phyloP scores from a whole-genome alignment of 2,329 filamentous ascomycete species.

The Colletotrichum destructivum region DNA sequence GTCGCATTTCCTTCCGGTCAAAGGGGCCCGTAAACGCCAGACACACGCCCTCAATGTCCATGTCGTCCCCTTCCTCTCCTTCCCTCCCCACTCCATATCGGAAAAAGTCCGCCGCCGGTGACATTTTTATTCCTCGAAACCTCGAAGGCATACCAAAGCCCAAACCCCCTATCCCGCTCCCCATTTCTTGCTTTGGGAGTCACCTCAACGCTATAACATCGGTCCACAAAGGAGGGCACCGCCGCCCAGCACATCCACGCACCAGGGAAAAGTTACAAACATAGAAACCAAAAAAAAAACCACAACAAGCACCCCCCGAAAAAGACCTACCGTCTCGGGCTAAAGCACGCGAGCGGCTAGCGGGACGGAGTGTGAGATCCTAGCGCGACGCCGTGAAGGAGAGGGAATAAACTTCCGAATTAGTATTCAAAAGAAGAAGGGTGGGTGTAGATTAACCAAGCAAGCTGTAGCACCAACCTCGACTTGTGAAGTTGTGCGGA shows the following conservation, averaged over 20 bases:
- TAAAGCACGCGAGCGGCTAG: not conserved
- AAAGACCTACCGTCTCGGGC: not conserved
- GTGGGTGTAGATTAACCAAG: not conserved
- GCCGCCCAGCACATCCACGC: too few species aligned
- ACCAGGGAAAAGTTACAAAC: not conserved
- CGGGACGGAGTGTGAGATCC: slow-evolving; percentile 1
- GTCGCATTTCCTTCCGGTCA: too few species aligned
- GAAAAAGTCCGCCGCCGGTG: too few species aligned
- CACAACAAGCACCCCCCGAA: not conserved
- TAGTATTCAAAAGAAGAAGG: not conserved
- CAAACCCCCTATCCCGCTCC: too few species aligned
- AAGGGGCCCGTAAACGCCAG: too few species aligned
- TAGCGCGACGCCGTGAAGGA: not conserved
- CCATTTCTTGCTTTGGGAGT: not conserved
- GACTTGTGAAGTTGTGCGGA: not conserved
- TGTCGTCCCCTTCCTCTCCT: too few species aligned
- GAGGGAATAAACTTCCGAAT: not conserved
- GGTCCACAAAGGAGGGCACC: not conserved
- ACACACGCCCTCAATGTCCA: too few species aligned
- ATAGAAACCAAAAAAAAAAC: not conserved
- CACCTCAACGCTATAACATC: slow-evolving; percentile 6
- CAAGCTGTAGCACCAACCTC: too few species aligned
- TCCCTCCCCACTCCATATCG: too few species aligned
- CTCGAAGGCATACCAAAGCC: too few species aligned
- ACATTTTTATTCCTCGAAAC: not conserved